Evolutionary conservation across 2,329 filamentous ascomycete genomes (phyloP), one percentile per base, ranked within the genome.

Genomic region (Cladosporium sp.): DNA sequence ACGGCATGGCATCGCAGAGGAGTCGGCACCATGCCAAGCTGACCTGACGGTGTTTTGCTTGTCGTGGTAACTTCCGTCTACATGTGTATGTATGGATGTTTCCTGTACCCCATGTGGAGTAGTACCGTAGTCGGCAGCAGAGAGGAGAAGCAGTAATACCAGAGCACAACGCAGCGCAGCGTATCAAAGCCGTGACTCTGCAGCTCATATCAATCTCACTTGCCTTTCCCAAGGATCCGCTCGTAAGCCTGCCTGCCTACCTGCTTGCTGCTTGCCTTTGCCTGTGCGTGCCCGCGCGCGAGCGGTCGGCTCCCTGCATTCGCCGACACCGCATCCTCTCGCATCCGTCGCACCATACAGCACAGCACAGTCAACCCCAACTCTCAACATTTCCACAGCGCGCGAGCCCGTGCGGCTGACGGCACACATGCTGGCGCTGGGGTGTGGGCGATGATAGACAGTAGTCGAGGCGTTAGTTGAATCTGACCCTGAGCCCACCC

Each of bases 231-330:
- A 39, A 39, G 34, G 14, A 18, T 39, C 34, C 16, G 34, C 39
- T 23, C 39, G 39, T 46, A 46, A 46, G 39, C 36, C 36, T 7
- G 8, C 36, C 36, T n/a, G n/a, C n/a, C n/a, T n/a, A n/a, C n/a
- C n/a, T n/a, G n/a, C n/a, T n/a, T n/a, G n/a, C n/a, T n/a, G n/a
- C n/a, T n/a, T n/a, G 30, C 6, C 30, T 32, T 11, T 46, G n/a
- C 39, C 48, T 53, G 23, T 53, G 48, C 48, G 8, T 28, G 5
- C 34, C 34, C 14, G 2, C 39, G 39, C 39, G 39, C 39, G n/a
- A n/a, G 39, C 39, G 39, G 53, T 21, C 53, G 53, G 54, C 30
- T 58, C 32, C 54, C 54, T 58, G 28, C 54, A 58, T 58, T 58
- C 32, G 28, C 54, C 54, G 54, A 58, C 54, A 58, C 54, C 54